phyloP scores from a whole-genome alignment of 257 asterid genomes.

The Gentiana macrophylla region DNA sequence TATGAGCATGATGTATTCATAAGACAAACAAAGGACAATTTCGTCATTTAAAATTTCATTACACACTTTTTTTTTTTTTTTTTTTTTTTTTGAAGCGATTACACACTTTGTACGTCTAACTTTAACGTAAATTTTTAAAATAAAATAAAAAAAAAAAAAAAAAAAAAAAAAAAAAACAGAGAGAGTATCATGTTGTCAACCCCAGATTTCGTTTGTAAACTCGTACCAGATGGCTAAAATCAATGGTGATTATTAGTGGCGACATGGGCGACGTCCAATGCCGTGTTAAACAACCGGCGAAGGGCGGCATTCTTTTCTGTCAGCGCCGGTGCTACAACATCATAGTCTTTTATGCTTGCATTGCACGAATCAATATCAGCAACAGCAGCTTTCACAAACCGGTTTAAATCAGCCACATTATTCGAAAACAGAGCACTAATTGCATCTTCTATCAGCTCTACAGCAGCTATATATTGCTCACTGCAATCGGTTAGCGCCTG shows the following conservation, averaged over 20 bases:
- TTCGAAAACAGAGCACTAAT: slow-evolving; percentile 13
- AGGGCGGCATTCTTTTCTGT: slow-evolving; percentile 3
- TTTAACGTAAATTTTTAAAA: too few relatives aligned
- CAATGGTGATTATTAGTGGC: background rate
- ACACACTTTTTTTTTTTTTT: too few relatives aligned
- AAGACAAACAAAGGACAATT: too few relatives aligned
- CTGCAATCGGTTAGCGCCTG: slow-evolving; percentile 38
- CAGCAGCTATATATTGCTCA: slow-evolving; percentile 36
- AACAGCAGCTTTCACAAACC: slow-evolving; percentile 26
- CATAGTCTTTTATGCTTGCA: slow-evolving; percentile 2
- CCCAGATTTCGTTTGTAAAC: too few relatives aligned
- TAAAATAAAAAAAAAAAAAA: too few relatives aligned
- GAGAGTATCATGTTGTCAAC: too few relatives aligned
- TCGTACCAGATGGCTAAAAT: too few relatives aligned
- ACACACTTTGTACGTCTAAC: too few relatives aligned
- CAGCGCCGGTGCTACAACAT: background rate
- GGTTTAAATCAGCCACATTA: slow-evolving; percentile 17
- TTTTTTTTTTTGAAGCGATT: too few relatives aligned
- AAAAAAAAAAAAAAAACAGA: background rate
- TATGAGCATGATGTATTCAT: too few relatives aligned
- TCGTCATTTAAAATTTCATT: too few relatives aligned
- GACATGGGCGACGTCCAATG: slow-evolving; percentile 11
- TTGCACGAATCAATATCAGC: slow-evolving; percentile 26
- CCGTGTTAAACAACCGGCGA: slow-evolving; percentile 8
- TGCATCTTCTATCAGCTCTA: slow-evolving; percentile 48